Base-by-base conservation (phyloP, 1,284 basidiomycete genomes). In the Pascua sp. region DNA sequence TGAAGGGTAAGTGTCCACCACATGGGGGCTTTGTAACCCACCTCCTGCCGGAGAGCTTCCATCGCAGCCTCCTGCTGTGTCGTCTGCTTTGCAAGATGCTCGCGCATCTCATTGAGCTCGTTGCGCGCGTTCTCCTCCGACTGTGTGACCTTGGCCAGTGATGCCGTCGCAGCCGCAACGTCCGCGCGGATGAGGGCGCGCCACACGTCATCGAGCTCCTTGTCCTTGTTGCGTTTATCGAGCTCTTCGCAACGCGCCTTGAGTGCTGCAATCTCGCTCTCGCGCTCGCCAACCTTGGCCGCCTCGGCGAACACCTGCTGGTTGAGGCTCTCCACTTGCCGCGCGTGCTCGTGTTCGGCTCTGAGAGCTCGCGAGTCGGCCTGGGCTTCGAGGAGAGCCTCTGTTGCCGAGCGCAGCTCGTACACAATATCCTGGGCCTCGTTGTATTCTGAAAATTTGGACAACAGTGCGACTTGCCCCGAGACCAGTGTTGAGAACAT, bases 401-500 rank as follows among this genome's bases (percentile, higher is more conserved):
- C 55, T 18, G 59, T 61, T 5, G 55, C 59, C 5, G 52, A 50
- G 0, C 55, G 55, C 36, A 61, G 45, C 15, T 61, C 59, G 45
- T 57, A 49, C 11, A 56, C 48, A 11, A 37, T 46, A 9, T 55
- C 55, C 12, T 51, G 49, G 8, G 51, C 47, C 32, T 51, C 55
- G 15, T 51, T 32, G 10, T 47, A 52, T 15, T 57, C 49, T 40
- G 42, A 38, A 37, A 62, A 53, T 44, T 53, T 51, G 53, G 50
- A 53, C 55, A 62, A 55, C 46, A 62, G 52, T 40, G 57, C 55
- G 39, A 57, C 47, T 47, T 62, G 61, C 5, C 55, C 56, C 13
- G 49, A 24, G 13, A 60, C 16, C 11, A 62, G 49, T 0, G 57
- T 49, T 2, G 44, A 47, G 18, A 62, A 48, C 44, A 62, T 55